Conservation (phyloP, 2,329 filamentous ascomycete genomes). For the Fusarium sp. region DNA sequence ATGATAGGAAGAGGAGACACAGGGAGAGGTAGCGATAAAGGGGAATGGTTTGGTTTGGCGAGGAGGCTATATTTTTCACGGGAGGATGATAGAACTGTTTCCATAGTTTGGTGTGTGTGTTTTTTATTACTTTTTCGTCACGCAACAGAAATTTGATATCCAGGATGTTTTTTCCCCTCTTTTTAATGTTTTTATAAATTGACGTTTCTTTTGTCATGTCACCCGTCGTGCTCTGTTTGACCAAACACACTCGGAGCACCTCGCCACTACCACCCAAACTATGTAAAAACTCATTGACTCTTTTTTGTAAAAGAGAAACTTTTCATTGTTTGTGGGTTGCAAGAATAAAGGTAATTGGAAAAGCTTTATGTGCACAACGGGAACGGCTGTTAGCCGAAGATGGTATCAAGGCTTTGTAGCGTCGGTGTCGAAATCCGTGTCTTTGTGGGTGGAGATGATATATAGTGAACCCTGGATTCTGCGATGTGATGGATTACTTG, state of each 20-base stretch:
- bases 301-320: background rate
- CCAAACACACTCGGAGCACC: constrained; percentile 9
- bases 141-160: constrained; percentile 6
- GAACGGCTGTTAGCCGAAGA: background rate
- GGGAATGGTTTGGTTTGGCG: background rate
- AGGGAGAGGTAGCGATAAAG: constrained; percentile 17
- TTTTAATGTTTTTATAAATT: background rate
- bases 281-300: background rate
- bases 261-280: background rate
- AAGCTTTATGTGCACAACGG: background rate
- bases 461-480: background rate
- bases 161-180: constrained; percentile 14
- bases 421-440: background rate
- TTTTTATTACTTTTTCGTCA: background rate
- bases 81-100: background rate
- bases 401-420: background rate
- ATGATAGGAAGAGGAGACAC: constrained; percentile 25
- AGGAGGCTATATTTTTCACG: constrained; percentile 1
- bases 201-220: background rate
- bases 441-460: background rate
- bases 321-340: background rate
- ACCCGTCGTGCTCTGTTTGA: constrained; percentile 11
- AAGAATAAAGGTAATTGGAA: background rate
- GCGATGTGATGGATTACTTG: background rate
- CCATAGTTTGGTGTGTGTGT: background rate